Percentiles rank a stretch among this genome's conserved stretches.
These are phyloP conservation scores for Ogataea salicorniae DNA, from an alignment of 805 yeast species.

Conservation along the genomic window DNA sequence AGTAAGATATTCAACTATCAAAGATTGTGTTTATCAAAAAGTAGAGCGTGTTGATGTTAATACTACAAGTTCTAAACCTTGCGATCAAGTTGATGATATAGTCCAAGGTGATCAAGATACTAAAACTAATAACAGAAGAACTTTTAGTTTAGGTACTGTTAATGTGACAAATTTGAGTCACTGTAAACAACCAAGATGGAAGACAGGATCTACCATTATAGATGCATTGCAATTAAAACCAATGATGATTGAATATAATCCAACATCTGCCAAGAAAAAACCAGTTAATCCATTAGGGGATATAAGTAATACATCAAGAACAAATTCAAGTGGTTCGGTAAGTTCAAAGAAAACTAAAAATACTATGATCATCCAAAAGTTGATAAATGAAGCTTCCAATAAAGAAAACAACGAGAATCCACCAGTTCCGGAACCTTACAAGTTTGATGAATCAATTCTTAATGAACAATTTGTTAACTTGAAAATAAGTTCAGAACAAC, in stretches of 20 bases:
- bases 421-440: not conserved
- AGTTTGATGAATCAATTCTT: not conserved
- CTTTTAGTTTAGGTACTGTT: too few species aligned
- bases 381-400: conserved; percentile 33
- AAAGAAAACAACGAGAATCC: conserved; percentile 18
- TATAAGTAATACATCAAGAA: conserved; percentile 8
- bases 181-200: conserved; percentile 1
- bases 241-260: conserved; percentile 24
- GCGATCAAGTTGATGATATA: too few species aligned
- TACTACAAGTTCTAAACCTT: too few species aligned
- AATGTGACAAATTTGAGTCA: not conserved
- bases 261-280: conserved; percentile 22
- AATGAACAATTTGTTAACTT: not conserved
- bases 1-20: conserved; percentile 4
- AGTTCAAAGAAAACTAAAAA: conserved; percentile 7
- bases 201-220: conserved; percentile 10
- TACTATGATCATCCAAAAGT: conserved; percentile 22
- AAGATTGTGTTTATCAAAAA: not conserved
- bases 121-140: too few species aligned
- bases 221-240: conserved; percentile 23
- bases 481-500: not conserved
- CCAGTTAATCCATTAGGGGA: conserved; percentile 5
- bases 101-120: too few species aligned
- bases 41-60: too few species aligned
- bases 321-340: not conserved